Conservation (phyloP, 129 eudicot species). For the Oenanthe sinensis region DNA sequence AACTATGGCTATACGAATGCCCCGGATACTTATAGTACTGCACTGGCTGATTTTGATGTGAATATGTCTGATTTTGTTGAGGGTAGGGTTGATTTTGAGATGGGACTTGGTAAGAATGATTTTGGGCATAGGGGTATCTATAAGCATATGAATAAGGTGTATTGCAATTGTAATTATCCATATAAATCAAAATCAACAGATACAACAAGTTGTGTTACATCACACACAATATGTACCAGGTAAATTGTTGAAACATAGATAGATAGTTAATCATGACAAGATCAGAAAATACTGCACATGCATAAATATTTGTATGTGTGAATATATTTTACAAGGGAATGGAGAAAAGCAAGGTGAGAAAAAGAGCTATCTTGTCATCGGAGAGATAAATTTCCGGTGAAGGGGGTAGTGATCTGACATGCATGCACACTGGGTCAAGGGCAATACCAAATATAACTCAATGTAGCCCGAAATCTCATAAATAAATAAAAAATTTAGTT, state of each 20-base stretch:
- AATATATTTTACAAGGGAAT: neutral
- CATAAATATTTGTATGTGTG: too few relatives aligned
- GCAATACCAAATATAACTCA: neutral
- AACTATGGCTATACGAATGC: constrained; percentile 20
- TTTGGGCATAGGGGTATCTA: constrained; percentile 24
- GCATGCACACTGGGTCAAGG: neutral
- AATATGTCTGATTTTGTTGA: constrained; percentile 7
- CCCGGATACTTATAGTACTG: constrained; percentile 20
- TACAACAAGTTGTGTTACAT: neutral
- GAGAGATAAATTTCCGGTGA: neutral
- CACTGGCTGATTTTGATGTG: constrained; percentile 26
- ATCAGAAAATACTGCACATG: neutral
- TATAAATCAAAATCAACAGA: neutral
- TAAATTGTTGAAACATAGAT: neutral
- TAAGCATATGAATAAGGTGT: constrained; percentile 36
- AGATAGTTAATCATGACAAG: neutral
- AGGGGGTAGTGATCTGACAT: neutral
- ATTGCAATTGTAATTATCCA: constrained; percentile 27
- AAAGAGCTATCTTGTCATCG: neutral
- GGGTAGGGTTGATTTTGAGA: neutral
- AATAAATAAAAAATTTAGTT: too few relatives aligned
- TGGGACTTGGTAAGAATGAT: constrained; percentile 9
- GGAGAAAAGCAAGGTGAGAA: neutral
- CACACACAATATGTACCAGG: neutral
- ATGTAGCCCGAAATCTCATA: neutral